A percentile compares a stretch with the other conserved stretches of the same genome.
These are phyloP conservation scores for Xylariaceae sp. DNA, from an alignment of 2,329 filamentous ascomycete species.

Conservation along the genomic window DNA sequence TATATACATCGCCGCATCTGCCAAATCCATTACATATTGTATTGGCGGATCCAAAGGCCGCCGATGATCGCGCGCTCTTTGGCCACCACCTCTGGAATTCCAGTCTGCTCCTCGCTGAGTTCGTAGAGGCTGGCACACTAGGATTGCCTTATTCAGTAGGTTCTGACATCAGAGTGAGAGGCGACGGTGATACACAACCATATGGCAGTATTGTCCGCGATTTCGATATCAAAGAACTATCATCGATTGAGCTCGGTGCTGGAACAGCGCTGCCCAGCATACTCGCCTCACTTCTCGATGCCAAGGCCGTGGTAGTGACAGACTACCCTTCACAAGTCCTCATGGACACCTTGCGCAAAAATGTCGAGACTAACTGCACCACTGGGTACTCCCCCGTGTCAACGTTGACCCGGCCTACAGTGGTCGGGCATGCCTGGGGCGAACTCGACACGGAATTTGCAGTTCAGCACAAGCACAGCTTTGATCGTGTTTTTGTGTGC, in stretches of 20 bases:
- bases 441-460: slow-evolving; percentile 14
- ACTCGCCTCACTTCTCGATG: slow-evolving; percentile 44
- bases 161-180: not conserved
- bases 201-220: slow-evolving; percentile 1
- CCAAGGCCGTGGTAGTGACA: slow-evolving; percentile 50
- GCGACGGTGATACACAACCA: not conserved
- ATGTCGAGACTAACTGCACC: slow-evolving; percentile 47
- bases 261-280: slow-evolving; percentile 55
- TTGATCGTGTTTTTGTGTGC: slow-evolving; percentile 62
- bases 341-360: slow-evolving; percentile 53
- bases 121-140: slow-evolving; percentile 47
- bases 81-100: slow-evolving; percentile 74
- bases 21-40: slow-evolving; percentile 40
- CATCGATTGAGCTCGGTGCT: slow-evolving; percentile 62
- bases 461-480: slow-evolving; percentile 32
- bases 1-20: slow-evolving; percentile 54
- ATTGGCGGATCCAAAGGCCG: slow-evolving; percentile 44
- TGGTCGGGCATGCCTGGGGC: slow-evolving; percentile 51
- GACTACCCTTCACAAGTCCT: slow-evolving; percentile 64
- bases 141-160: not conserved
- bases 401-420: slow-evolving; percentile 21
- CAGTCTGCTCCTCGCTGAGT: slow-evolving; percentile 49
- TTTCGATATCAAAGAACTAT: slow-evolving; percentile 47
- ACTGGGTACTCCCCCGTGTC: slow-evolving; percentile 28
- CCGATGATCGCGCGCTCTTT: slow-evolving; percentile 57